Evolutionary conservation across 352 stramenopile species (phyloP), one percentile per base, ranked within the genome.

Genomic region (Pythium oligandrum): DNA sequence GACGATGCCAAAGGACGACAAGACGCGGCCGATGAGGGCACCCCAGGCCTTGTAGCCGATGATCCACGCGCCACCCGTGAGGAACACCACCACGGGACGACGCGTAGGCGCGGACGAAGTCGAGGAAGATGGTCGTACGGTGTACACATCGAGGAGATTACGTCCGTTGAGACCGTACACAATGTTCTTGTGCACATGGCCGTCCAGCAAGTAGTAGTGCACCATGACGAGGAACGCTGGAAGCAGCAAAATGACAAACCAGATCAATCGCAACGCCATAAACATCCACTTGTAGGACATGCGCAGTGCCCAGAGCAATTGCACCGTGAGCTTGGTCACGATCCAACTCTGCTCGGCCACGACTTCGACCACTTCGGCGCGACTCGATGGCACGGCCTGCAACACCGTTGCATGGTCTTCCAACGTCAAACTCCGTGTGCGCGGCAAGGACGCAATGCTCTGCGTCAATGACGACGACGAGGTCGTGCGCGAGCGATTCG

Each of bases 1-100:
- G 2, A 98, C 69, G 49, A 97, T 67, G 6, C 84, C 85, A 34
- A 82, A 71, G 3, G 77, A 73, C 3, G 75, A 77, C 10, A 97
- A 54, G 1, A 83, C 82, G 31, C 86, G 75, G 51, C 79, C 89
- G 54, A 97, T 78, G 8, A 97, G 68, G 2, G 87, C 70, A 4
- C 86, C 88, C 89, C 89, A 97, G 26, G 86, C 89, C 68, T 96
- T 96, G 71, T 97, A 96, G 3, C 90, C 88, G 40, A 98, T 97
- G 58, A 96, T 96, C 88, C 88, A 98, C 6, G 88, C 81, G 35
- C 88, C 90, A 35, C 91, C 91, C 6, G 82, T 88, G 8, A 96
- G 71, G 56, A 98, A 97, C 12, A 98, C 76, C 0, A 97, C 67
- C 6, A 97, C 88, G 1, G 91, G 89, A 37, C 55, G 55, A 42